Evolutionary conservation across 2,329 filamentous ascomycete genomes (phyloP), one percentile per base, ranked within the genome.

Genomic region (Plenodomus biglobosus): DNA sequence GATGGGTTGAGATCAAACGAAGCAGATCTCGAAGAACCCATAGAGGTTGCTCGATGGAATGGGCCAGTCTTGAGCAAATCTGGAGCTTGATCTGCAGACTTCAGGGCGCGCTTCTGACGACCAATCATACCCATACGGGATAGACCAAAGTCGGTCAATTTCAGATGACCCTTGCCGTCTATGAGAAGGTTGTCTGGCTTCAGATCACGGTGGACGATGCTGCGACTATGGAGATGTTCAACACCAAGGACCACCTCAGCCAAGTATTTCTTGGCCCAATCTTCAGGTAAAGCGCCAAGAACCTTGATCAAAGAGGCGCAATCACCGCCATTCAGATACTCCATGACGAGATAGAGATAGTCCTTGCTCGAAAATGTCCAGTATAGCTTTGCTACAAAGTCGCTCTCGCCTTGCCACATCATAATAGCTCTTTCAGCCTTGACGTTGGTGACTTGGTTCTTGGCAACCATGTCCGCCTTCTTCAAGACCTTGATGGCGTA

Each of bases 281-380:
- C 92, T 75, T 99, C 95, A 0, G 92, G 88, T 18, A 99, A 79
- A 2, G 90, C 91, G 22, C 92, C 92, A 1, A 99, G 80, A 20
- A 96, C 85, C 70, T 97, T 99, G 75, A 97, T 94, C 44, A 99
- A 79, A 5, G 94, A 96, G 40, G 95, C 94, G 69, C 92, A 99
- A 66, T 99, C 94, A 38, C 94, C 94, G 30, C 94, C 94, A 61
- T 97, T 99, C 48, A 99, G 80, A 73, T 99, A 99, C 69, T 99
- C 94, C 94, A 99, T 99, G 19, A 99, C 94, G 50, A 99, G 80
- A 68, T 97, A 99, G 19, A 99, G 84, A 68, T 96, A 99, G 67
- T 99, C 94, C 68, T 99, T 99, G 79, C 92, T 99, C 3, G 94
- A 96, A 67, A 99, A 99, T 0, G 94, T 99, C 95, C 95, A 99